These are phyloP conservation scores for Scorias spongiosa DNA, from an alignment of 2,329 filamentous ascomycete species.

Conservation along the genomic window DNA sequence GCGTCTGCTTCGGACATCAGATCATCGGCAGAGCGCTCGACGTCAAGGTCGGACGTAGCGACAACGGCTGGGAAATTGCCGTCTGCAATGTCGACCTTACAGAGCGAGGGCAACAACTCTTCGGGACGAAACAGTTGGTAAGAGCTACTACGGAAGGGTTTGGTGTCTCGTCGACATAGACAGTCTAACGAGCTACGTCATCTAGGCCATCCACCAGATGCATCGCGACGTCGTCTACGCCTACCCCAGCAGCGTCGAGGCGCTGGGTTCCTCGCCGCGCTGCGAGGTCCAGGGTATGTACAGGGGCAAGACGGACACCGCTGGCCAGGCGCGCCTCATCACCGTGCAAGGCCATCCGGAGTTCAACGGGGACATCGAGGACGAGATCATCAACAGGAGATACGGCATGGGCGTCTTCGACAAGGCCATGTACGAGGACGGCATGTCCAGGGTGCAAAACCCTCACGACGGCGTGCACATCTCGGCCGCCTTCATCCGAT, in stretches of 20 bases:
- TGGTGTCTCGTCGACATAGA: slow-evolving; percentile 14
- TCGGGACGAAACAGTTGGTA: slow-evolving; percentile 49
- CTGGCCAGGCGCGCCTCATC: slow-evolving; percentile 44
- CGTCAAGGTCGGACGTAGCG: slow-evolving; percentile 48
- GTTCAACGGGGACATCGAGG: slow-evolving; percentile 57
- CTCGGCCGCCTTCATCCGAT: slow-evolving; percentile 58
- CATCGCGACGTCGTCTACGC: slow-evolving; percentile 61
- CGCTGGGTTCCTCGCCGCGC: slow-evolving; percentile 47
- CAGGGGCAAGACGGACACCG: slow-evolving; percentile 1
- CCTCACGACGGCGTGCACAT: slow-evolving; percentile 70
- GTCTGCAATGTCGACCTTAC: slow-evolving; percentile 56
- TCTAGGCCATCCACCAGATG: slow-evolving; percentile 65
- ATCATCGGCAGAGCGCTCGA: slow-evolving; percentile 63
- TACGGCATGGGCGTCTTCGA: slow-evolving; percentile 53
- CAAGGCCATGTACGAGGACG: slow-evolving; percentile 54
- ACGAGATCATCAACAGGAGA: slow-evolving; percentile 49
- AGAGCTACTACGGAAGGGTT: slow-evolving; percentile 10
- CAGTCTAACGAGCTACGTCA: neutral
- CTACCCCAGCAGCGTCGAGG: slow-evolving; percentile 45
- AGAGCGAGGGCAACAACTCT: slow-evolving; percentile 53
- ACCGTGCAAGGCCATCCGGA: slow-evolving; percentile 81
- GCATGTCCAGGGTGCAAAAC: slow-evolving; percentile 46
- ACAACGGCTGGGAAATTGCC: slow-evolving; percentile 66
- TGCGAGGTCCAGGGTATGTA: slow-evolving; percentile 76
- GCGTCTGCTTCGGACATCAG: slow-evolving; percentile 79